Evolutionary conservation across 495 filamentous ascomycete species (phyloP), one percentile per base, ranked within the genome.

Genomic region (Schizothecium vesticola): DNA sequence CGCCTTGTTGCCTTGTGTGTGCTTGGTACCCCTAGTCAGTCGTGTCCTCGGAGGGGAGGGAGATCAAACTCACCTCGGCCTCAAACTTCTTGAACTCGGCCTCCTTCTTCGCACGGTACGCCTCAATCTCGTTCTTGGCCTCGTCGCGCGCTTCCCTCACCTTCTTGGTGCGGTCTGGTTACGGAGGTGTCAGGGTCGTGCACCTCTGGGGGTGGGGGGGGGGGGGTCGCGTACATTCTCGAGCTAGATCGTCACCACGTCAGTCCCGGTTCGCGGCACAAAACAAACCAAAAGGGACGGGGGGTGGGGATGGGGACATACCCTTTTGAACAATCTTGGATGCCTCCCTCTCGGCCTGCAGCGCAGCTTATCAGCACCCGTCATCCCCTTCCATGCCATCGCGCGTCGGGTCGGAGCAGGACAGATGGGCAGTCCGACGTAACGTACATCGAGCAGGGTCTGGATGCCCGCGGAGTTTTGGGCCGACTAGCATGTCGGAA

Each of bases 321-420:
- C 93, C 89, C 89, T 94, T 91, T 79, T 97, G 94, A 33, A 99
- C 95, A 78, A 98, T 99, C 86, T 97, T 97, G 82, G 97, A 93
- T 71, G 95, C 95, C 82, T 99, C 95, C 83, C 92, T 90, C 87
- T 99, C 95, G 64, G 96, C 93, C 95, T 98, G 76, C 1, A 21
- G 2, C 9, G 19, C 0, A 0, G 13, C 24, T 29, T 36, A 55
- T 57, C 25, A 59, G 33, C 57, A 2, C 31, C 28, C 25, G 12
- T 56, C 7, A 0, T 13, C 22, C 1, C 7, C 23, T n/a, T n/a
- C 29, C 29, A 25, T 8, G 4, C 13, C 3, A 26, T 29, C 21
- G 29, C 65, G 21, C 23, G 33, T 7, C 21, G 12, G n/a, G 6
- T 33, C 22, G 61, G 63, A n/a, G 67, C 33, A 60, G 65, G 61